phyloP scores from a whole-genome alignment of 768 basidiomycete genomes.

The Daedaleopsis sinensis region DNA sequence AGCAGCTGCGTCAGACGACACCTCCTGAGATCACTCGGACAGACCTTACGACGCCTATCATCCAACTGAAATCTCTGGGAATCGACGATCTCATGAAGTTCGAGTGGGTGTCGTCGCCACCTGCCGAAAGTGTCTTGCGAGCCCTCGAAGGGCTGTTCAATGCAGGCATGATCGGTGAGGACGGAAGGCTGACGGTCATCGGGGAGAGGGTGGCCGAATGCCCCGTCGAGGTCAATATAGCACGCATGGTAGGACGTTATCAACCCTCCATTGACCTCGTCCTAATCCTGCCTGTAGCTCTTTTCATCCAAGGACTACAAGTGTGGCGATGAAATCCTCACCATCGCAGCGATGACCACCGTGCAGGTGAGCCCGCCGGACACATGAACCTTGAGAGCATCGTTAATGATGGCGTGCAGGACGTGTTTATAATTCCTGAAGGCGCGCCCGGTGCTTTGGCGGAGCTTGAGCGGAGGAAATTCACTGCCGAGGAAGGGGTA shows the following conservation, averaged over 20 bases:
- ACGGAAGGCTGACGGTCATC: slow-evolving; percentile 72
- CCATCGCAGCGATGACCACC: slow-evolving; percentile 94
- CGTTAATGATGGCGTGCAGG: slow-evolving; percentile 47
- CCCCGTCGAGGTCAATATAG: slow-evolving; percentile 90
- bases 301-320: slow-evolving; percentile 83
- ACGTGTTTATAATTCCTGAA: slow-evolving; percentile 87
- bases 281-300: slow-evolving; percentile 43
- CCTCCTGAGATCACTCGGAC: slow-evolving; percentile 90
- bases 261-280: not conserved
- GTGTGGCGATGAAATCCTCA: slow-evolving; percentile 95
- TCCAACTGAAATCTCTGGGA: slow-evolving; percentile 93
- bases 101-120: slow-evolving; percentile 91
- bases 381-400: not conserved
- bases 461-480: slow-evolving; percentile 92
- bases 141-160: slow-evolving; percentile 83
- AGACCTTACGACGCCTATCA: slow-evolving; percentile 88
- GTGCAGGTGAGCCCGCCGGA: slow-evolving; percentile 62
- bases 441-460: slow-evolving; percentile 84
- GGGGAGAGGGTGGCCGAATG: slow-evolving; percentile 92
- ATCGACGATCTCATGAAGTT: slow-evolving; percentile 96
- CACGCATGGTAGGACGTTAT: slow-evolving; percentile 76
- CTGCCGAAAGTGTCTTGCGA: slow-evolving; percentile 80
- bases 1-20: slow-evolving; percentile 66
- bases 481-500: slow-evolving; percentile 97
- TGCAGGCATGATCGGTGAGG: slow-evolving; percentile 83